A percentile compares a stretch with the other conserved stretches of the same genome.
These are phyloP conservation scores for Huntiella moniliformis DNA, from an alignment of 2,329 filamentous ascomycete species.

Conservation along the genomic window DNA sequence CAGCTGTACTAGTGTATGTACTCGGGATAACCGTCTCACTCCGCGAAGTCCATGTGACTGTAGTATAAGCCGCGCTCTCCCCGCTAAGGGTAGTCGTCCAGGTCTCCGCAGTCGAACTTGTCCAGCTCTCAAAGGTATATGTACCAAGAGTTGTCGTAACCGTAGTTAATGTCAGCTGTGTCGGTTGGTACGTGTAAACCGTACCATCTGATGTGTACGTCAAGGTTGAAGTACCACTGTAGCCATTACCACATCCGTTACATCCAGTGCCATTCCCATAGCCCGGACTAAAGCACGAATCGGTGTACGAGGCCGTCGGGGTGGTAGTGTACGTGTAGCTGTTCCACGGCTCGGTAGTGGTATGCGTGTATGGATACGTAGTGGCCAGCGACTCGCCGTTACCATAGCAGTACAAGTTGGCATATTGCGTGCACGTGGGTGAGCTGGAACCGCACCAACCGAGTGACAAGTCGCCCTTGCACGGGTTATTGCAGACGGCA, in stretches of 20 bases:
- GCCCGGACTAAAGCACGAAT: not conserved
- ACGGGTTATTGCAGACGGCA: conserved; percentile 11
- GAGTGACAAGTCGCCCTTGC: conserved; percentile 8
- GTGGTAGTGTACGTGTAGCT: conserved; percentile 7
- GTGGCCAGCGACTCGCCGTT: no score
- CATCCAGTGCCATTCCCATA: not conserved
- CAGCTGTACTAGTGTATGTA: conserved; percentile 7
- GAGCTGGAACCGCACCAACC: conserved; percentile 10
- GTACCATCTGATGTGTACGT: not conserved
- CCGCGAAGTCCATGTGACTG: conserved; percentile 9
- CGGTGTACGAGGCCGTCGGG: not conserved
- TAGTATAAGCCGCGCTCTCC: conserved; percentile 7
- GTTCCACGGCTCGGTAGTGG: not conserved
- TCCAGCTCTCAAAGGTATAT: conserved; percentile 5
- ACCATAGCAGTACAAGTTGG: conserved; percentile 10
- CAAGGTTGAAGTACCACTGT: not conserved
- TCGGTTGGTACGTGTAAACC: conserved; percentile 1
- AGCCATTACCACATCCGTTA: not conserved
- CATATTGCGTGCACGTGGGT: conserved; percentile 6
- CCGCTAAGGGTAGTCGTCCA: conserved; percentile 11
- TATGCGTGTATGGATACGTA: not conserved
- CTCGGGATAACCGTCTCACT: conserved; percentile 2
- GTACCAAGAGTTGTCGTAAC: conserved; percentile 9
- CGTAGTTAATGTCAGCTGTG: conserved; percentile 7
- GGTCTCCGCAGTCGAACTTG: conserved; percentile 2